Evolutionary conservation across 140 eudicot genomes (phyloP).

Genomic region (Flaveria floridana): DNA sequence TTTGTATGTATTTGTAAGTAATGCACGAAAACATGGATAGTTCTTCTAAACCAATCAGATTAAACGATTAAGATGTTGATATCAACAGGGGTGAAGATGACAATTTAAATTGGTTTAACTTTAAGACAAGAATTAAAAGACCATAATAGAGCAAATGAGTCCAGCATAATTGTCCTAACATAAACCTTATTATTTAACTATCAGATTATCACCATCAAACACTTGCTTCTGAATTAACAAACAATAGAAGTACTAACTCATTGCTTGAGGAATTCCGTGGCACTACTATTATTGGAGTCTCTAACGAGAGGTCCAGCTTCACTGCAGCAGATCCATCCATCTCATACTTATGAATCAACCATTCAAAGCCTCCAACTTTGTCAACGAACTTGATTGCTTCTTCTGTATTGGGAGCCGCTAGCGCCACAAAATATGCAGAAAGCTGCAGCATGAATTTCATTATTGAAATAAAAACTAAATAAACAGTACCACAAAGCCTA

Average conservation of each 20-base stretch:
- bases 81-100: neutral
- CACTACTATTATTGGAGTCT: constrained; percentile 78
- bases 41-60: neutral
- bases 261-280: constrained; percentile 71
- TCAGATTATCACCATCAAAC: constrained; percentile 20
- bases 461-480: constrained; percentile 4
- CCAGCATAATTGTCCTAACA: neutral
- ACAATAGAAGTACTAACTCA: constrained; percentile 58
- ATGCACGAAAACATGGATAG: neutral
- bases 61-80: constrained; percentile 7
- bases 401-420: constrained; percentile 90
- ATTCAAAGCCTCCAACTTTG: constrained; percentile 94
- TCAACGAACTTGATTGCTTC: constrained; percentile 92
- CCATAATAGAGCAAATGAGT: neutral
- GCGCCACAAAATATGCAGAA: constrained; percentile 81
- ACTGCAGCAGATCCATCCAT: constrained; percentile 91
- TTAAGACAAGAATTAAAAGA: neutral
- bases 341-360: constrained; percentile 92
- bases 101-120: constrained; percentile 4
- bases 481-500: constrained; percentile 4
- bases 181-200: constrained; percentile 1
- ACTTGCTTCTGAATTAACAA: constrained; percentile 3
- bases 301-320: constrained; percentile 83
- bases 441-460: constrained; percentile 47
- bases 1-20: neutral